These are phyloP conservation scores for Vaucheria bursata DNA, from an alignment of 352 stramenopile species.

Conservation along the genomic window DNA sequence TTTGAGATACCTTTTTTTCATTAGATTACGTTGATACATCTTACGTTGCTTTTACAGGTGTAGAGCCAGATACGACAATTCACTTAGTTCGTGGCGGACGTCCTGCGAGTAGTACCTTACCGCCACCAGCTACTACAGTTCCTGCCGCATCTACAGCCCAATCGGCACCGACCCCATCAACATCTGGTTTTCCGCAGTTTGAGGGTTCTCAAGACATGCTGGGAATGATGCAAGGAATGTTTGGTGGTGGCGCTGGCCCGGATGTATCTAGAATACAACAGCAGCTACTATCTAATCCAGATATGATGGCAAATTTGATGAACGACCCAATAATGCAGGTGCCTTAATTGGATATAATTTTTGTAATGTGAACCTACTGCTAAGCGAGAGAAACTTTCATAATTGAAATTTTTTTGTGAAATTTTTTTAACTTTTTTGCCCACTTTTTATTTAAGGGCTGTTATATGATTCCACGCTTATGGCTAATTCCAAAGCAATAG, in stretches of 20 bases:
- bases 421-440: no score
- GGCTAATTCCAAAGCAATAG: no score
- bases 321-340: slow-evolving; percentile 68
- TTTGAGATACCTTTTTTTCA: no score
- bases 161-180: not conserved
- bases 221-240: slow-evolving; percentile 61
- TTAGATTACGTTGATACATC: no score
- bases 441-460: no score
- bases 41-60: slow-evolving; percentile 13
- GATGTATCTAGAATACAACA: slow-evolving; percentile 73
- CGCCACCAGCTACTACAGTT: not conserved
- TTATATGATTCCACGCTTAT: no score
- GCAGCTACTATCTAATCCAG: slow-evolving; percentile 58
- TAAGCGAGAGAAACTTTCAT: no score
- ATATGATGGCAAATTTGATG: slow-evolving; percentile 82
- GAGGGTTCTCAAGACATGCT: slow-evolving; percentile 14
- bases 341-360: no score
- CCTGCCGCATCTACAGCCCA: not conserved
- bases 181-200: not conserved
- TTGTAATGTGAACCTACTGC: no score
- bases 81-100: slow-evolving; percentile 23
- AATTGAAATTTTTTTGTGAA: no score
- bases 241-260: slow-evolving; percentile 65
- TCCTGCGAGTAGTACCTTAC: not conserved
- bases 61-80: slow-evolving; percentile 30